Evolutionary conservation across 2,329 filamentous ascomycete genomes (phyloP).

Genomic region (Fusarium humuli): DNA sequence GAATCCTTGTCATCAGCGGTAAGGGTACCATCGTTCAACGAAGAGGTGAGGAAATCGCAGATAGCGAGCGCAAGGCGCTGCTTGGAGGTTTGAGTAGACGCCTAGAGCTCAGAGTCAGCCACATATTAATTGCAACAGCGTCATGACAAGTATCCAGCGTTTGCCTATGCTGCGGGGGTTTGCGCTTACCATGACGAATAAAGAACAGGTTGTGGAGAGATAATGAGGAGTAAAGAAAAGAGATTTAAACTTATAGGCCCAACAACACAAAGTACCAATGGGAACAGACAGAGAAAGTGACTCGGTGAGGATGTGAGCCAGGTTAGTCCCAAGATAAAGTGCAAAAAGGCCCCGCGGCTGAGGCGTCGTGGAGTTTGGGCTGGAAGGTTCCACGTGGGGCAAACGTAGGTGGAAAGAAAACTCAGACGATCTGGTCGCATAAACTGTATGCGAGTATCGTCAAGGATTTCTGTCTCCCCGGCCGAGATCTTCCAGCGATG

Average conservation of each 20-base stretch:
- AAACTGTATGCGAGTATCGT: not conserved
- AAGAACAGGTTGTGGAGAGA: slow-evolving; percentile 9
- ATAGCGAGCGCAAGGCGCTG: slow-evolving; percentile 97
- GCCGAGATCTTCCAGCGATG: not conserved
- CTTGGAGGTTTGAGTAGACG: slow-evolving; percentile 62
- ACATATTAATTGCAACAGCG: not conserved
- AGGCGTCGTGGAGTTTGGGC: slow-evolving; percentile 41
- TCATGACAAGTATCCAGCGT: slow-evolving; percentile 15
- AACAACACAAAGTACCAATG: slow-evolving; percentile 15
- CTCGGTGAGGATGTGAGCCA: slow-evolving; percentile 13
- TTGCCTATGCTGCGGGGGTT: slow-evolving; percentile 19
- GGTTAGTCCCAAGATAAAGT: slow-evolving; percentile 22
- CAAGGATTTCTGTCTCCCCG: not conserved
- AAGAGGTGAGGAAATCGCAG: slow-evolving; percentile 91
- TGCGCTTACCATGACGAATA: slow-evolving; percentile 27
- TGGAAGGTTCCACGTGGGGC: slow-evolving; percentile 50
- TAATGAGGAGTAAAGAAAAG: not conserved
- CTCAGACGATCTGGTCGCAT: slow-evolving; percentile 19
- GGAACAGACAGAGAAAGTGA: slow-evolving; percentile 2
- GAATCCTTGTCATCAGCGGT: slow-evolving; percentile 89
- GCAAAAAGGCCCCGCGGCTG: slow-evolving; percentile 40
- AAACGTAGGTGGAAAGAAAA: not conserved
- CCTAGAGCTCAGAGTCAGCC: slow-evolving; percentile 23
- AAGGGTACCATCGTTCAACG: slow-evolving; percentile 88
- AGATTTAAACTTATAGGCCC: not conserved